Conservation (phyloP, 768 basidiomycete genomes). For the Lepiota venenata region DNA sequence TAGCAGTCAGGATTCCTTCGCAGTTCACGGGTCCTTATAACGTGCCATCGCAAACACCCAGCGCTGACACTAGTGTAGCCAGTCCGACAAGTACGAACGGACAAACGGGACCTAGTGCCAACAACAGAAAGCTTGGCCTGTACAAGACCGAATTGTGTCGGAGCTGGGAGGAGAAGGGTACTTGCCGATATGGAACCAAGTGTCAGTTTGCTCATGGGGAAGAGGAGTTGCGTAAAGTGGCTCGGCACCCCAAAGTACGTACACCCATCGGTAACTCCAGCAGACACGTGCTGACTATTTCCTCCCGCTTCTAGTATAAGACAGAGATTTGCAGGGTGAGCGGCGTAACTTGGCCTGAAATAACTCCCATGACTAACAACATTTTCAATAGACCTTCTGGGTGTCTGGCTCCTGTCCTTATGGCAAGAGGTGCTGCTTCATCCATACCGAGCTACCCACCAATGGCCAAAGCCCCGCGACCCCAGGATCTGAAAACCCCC, state of each 20-base stretch:
- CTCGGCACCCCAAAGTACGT: constrained; percentile 83
- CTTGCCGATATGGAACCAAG: constrained; percentile 82
- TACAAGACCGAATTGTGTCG: constrained; percentile 91
- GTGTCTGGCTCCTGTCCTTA: constrained; percentile 92
- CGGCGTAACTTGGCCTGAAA: constrained; percentile 10
- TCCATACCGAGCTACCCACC: constrained; percentile 81
- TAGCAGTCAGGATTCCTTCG: constrained; percentile 62
- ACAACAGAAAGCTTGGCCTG: constrained; percentile 85
- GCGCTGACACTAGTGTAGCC: constrained; percentile 31
- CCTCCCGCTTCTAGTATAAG: constrained; percentile 61
- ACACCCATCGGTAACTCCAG: constrained; percentile 6
- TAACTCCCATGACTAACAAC: constrained; percentile 12
- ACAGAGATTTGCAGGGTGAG: constrained; percentile 89
- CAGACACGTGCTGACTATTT: constrained; percentile 16
- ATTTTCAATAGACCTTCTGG: constrained; percentile 74
- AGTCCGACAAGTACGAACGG: constrained; percentile 40
- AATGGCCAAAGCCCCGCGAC: constrained; percentile 41
- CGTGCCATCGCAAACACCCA: constrained; percentile 25
- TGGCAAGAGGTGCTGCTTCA: constrained; percentile 91
- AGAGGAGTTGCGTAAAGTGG: constrained; percentile 80
- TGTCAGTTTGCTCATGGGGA: constrained; percentile 95
- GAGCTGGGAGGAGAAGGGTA: constrained; percentile 91
- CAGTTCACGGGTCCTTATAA: constrained; percentile 56
- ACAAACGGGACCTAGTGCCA: constrained; percentile 76
- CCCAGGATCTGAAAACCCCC: constrained; percentile 41